phyloP scores from a whole-genome alignment of 108 stramenopile species.

The Stephanodiscus triporus region DNA sequence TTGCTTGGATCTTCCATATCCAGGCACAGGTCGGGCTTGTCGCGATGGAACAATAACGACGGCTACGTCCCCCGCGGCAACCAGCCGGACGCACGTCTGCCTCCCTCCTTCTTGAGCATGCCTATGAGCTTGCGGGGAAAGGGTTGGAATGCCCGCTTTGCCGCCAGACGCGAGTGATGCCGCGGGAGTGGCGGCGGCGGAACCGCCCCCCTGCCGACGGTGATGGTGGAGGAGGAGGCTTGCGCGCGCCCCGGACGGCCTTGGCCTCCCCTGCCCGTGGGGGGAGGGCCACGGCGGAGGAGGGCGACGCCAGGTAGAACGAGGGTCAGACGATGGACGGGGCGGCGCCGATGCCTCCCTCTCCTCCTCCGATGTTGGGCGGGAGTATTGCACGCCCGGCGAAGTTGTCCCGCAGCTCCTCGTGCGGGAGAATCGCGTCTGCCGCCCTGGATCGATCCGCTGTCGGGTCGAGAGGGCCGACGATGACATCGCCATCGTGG shows the following conservation, averaged over 20 bases:
- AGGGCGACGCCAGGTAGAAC: neutral
- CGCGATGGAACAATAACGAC: conserved; percentile 86
- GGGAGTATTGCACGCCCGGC: conserved; percentile 16
- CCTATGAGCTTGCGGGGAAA: conserved; percentile 90
- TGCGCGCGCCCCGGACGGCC: neutral
- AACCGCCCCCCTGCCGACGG: conserved; percentile 45
- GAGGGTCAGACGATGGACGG: neutral
- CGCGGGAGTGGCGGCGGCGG: conserved; percentile 35
- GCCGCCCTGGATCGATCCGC: conserved; percentile 11
- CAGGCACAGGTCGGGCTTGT: conserved; percentile 83
- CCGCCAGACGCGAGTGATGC: conserved; percentile 21
- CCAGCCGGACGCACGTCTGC: conserved; percentile 71
- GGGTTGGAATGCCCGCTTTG: conserved; percentile 77
- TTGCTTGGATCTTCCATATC: conserved; percentile 91
- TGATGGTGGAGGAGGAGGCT: conserved; percentile 14
- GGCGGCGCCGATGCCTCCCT: neutral
- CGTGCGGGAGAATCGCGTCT: conserved; percentile 1
- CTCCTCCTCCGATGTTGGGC: neutral
- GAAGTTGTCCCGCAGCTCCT: conserved; percentile 46
- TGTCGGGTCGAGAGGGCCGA: neutral
- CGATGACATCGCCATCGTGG: too few relatives aligned
- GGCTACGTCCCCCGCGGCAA: conserved; percentile 87
- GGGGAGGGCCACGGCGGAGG: neutral
- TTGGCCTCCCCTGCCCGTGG: neutral
- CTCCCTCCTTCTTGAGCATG: conserved; percentile 89